These are phyloP conservation scores for Erythrobasidium hasegawianum DNA, from an alignment of 1,284 basidiomycete genomes.

Conservation along the genomic window DNA sequence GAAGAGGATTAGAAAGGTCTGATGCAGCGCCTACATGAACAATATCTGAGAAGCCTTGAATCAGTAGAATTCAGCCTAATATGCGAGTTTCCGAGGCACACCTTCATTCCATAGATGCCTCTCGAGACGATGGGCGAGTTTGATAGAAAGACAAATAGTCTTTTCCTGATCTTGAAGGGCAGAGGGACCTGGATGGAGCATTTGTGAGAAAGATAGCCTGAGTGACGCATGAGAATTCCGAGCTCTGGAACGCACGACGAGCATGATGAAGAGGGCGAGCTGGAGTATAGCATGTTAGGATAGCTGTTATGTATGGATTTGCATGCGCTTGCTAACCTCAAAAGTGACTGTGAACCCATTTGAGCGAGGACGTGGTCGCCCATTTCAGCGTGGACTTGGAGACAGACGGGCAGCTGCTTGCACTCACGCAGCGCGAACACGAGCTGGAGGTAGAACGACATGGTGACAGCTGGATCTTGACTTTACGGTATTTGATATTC, in stretches of 20 bases:
- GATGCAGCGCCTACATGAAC: constrained; percentile 31
- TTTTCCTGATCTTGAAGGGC: constrained; percentile 48
- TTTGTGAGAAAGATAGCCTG: too few relatives aligned
- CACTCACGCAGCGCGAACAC: constrained; percentile 34
- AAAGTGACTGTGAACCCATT: constrained; percentile 24
- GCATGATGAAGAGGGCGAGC: constrained; percentile 34
- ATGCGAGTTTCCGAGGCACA: constrained; percentile 44
- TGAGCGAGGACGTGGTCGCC: too few relatives aligned
- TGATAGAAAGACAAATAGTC: constrained; percentile 49
- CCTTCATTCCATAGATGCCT: constrained; percentile 49
- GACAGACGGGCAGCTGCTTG: neutral
- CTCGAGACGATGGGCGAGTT: constrained; percentile 47
- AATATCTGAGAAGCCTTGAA: constrained; percentile 9
- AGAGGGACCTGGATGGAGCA: constrained; percentile 45
- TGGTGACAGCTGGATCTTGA: neutral
- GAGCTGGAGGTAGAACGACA: constrained; percentile 35
- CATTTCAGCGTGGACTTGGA: too few relatives aligned
- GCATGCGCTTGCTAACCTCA: constrained; percentile 6
- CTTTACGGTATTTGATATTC: too few relatives aligned
- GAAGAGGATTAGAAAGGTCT: neutral
- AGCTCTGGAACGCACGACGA: constrained; percentile 24
- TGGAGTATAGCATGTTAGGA: constrained; percentile 3
- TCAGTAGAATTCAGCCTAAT: neutral
- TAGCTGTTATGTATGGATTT: neutral
- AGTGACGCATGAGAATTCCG: neutral